These are phyloP conservation scores for Pseudocercospora musae DNA, from an alignment of 2,329 filamentous ascomycete genomes.

Conservation along the genomic window DNA sequence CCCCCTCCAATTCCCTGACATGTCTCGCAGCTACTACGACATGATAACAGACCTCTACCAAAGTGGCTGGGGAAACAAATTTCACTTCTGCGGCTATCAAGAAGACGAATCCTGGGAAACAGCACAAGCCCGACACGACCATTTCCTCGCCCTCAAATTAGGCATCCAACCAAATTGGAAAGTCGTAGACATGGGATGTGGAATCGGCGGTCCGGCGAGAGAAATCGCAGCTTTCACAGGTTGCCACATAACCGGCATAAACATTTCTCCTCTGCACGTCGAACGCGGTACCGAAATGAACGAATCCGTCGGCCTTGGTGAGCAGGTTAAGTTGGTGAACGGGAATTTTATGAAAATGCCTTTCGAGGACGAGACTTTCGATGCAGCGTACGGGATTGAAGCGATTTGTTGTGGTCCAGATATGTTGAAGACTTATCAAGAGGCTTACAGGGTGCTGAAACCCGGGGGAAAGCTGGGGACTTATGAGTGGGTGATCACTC, in stretches of 20 bases:
- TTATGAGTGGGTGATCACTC: constrained; percentile 35
- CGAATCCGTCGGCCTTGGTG: constrained; percentile 67
- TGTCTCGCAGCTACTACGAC: constrained; percentile 71
- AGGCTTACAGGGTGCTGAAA: constrained; percentile 33
- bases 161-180: constrained; percentile 25
- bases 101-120: constrained; percentile 77
- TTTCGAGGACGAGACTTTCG: constrained; percentile 30
- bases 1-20: background rate
- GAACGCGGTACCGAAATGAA: constrained; percentile 58
- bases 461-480: constrained; percentile 30
- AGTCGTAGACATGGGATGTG: constrained; percentile 35
- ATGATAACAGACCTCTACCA: constrained; percentile 95
- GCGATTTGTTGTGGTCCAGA: constrained; percentile 32
- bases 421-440: constrained; percentile 28
- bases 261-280: constrained; percentile 32
- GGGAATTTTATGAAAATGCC: constrained; percentile 46
- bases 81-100: constrained; percentile 92
- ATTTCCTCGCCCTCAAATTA: constrained; percentile 30
- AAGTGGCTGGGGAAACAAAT: constrained; percentile 88
- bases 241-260: constrained; percentile 31
- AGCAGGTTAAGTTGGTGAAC: constrained; percentile 80
- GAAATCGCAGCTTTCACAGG: constrained; percentile 32
- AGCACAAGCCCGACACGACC: constrained; percentile 60
- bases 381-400: constrained; percentile 34
- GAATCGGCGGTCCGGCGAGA: constrained; percentile 32